phyloP scores from a whole-genome alignment of 2,329 filamentous ascomycete species.

The Phyllosticta citriasiana region DNA sequence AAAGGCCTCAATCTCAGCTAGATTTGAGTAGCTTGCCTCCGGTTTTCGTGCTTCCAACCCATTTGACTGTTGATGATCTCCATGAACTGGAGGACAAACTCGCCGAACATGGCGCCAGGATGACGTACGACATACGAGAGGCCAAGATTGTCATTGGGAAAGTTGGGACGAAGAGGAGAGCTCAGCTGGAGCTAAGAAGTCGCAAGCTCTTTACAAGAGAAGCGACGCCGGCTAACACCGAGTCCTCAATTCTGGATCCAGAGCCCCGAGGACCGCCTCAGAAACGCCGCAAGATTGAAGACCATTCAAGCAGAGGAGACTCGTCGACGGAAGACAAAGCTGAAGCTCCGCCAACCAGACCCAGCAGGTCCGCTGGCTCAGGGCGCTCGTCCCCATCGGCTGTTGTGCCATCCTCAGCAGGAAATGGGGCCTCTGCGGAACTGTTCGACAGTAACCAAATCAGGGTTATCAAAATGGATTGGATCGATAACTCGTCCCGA shows the following conservation, averaged over 20 bases:
- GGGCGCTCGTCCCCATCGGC: not conserved
- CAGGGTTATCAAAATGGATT: slow-evolving; percentile 43
- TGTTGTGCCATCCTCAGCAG: not conserved
- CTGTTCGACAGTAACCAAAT: slow-evolving; percentile 21
- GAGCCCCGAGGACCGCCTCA: slow-evolving; percentile 4
- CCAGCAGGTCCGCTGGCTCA: not conserved
- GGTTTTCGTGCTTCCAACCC: slow-evolving; percentile 64
- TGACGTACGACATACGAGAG: slow-evolving; percentile 64
- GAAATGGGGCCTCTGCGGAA: not conserved
- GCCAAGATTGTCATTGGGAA: slow-evolving; percentile 67
- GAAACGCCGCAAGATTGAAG: slow-evolving; percentile 14
- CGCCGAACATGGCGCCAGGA: slow-evolving; percentile 39
- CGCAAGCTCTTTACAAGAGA: slow-evolving; percentile 53
- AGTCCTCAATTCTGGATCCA: slow-evolving; percentile 8
- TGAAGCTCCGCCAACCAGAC: not conserved
- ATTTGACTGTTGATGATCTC: slow-evolving; percentile 54
- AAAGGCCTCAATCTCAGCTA: slow-evolving; percentile 12
- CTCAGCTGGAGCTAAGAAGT: slow-evolving; percentile 65
- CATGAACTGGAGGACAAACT: slow-evolving; percentile 56
- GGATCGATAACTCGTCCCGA: slow-evolving; percentile 41
- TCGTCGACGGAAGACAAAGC: slow-evolving; percentile 21
- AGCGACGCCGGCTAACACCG: slow-evolving; percentile 17
- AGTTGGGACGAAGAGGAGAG: slow-evolving; percentile 58
- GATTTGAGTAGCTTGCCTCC: slow-evolving; percentile 44
- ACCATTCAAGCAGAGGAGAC: not conserved